phyloP scores from a whole-genome alignment of 2,329 filamentous ascomycete genomes.

The Paecilomyces sp. region DNA sequence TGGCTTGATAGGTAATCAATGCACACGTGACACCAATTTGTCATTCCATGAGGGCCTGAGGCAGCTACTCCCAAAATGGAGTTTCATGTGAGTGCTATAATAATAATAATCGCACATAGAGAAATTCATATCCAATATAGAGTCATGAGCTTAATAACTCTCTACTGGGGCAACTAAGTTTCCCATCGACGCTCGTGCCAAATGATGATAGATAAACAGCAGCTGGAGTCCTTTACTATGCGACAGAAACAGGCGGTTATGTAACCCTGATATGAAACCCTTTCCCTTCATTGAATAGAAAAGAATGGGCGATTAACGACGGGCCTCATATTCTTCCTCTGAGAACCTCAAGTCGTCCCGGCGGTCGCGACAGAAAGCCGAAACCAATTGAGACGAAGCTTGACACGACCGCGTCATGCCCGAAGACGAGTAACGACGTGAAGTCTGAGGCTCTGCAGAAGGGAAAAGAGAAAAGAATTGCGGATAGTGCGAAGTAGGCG shows the following conservation, averaged over 20 bases:
- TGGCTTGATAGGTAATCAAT: not conserved
- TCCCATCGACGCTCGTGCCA: not conserved
- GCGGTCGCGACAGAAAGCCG: conserved; percentile 40
- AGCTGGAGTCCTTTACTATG: not conserved
- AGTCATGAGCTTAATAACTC: too few species aligned
- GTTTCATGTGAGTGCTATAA: not conserved
- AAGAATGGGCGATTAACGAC: conserved; percentile 45
- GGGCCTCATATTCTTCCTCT: conserved; percentile 33
- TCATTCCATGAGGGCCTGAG: not conserved
- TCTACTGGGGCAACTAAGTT: not conserved
- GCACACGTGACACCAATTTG: not conserved
- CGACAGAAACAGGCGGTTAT: conserved; percentile 11
- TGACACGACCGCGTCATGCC: conserved; percentile 33
- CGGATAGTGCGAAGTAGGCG: conserved; percentile 3
- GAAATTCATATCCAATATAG: too few species aligned
- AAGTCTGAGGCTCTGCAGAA: conserved; percentile 31
- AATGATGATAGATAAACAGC: not conserved
- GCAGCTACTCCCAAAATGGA: not conserved
- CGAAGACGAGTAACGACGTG: conserved; percentile 20
- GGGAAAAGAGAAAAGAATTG: conserved; percentile 11
- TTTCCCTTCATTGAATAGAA: conserved; percentile 36
- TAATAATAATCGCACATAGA: not conserved
- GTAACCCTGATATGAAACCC: conserved; percentile 47
- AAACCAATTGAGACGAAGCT: conserved; percentile 32
- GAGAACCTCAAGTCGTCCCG: conserved; percentile 30